phyloP scores from a whole-genome alignment of 2,329 filamentous ascomycete species.

The Neopestalotiopsis sp. region DNA sequence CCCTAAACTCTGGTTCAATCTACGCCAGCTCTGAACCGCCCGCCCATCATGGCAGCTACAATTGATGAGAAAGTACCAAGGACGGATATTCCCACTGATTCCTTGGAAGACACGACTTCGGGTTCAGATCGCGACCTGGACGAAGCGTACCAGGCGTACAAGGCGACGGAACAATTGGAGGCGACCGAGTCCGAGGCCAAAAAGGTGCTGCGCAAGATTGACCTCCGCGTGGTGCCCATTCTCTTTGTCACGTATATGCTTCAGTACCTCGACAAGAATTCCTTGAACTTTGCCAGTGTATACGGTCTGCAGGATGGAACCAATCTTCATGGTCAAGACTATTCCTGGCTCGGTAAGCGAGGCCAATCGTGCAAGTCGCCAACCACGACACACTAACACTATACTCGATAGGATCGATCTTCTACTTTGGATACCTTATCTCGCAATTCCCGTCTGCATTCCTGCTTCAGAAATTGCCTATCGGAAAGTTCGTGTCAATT shows the following conservation, averaged over 20 bases:
- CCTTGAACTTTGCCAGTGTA: constrained; percentile 55
- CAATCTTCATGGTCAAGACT: constrained; percentile 53
- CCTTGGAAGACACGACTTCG: constrained; percentile 24
- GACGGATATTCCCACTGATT: constrained; percentile 17
- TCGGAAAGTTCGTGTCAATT: constrained; percentile 52
- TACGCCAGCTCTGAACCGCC: not conserved
- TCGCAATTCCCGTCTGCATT: constrained; percentile 51
- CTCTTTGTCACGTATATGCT: constrained; percentile 39
- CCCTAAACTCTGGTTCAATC: not conserved
- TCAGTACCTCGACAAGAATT: constrained; percentile 46
- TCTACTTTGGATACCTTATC: constrained; percentile 56
- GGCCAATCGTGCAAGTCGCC: not conserved
- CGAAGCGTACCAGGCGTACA: constrained; percentile 39
- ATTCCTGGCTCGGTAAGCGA: constrained; percentile 52
- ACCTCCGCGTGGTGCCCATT: constrained; percentile 35
- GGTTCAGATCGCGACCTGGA: constrained; percentile 34
- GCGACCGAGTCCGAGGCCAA: constrained; percentile 34
- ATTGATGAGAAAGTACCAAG: constrained; percentile 20
- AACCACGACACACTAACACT: not conserved
- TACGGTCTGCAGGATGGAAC: constrained; percentile 54
- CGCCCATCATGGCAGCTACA: constrained; percentile 22
- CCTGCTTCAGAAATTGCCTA: constrained; percentile 52
- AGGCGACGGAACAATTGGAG: constrained; percentile 28
- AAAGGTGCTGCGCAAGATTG: constrained; percentile 38
- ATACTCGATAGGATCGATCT: constrained; percentile 49